A percentile compares a stretch with the other conserved stretches of the same genome.
Evolutionary conservation across 164 flowering plant genomes (phyloP).

Genomic region (Hamamelis virginiana): DNA sequence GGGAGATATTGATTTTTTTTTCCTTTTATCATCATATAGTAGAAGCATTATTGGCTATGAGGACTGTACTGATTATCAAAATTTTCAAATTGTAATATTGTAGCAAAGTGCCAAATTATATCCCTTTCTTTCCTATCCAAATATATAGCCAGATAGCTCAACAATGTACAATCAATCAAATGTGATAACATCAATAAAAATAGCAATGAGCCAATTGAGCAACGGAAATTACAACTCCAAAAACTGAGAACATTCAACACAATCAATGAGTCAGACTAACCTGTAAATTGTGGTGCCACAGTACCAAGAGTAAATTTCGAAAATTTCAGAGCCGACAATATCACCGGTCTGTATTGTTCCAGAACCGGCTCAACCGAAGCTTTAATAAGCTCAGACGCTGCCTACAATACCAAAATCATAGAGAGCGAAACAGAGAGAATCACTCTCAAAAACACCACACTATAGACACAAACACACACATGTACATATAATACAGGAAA

Average conservation of each 20-base stretch:
- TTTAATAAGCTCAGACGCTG: constrained; percentile 93
- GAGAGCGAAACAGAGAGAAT: too few relatives aligned
- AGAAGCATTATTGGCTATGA: too few relatives aligned
- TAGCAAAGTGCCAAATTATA: too few relatives aligned
- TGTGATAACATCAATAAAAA: not conserved
- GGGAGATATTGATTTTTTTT: too few relatives aligned
- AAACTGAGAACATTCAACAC: not conserved
- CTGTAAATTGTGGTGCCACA: constrained; percentile 99
- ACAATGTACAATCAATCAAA: too few relatives aligned
- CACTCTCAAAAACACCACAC: not conserved
- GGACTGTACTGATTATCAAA: too few relatives aligned
- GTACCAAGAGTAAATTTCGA: constrained; percentile 96
- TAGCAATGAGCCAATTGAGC: not conserved
- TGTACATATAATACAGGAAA: not conserved
- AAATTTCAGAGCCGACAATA: constrained; percentile 75
- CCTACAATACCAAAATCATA: constrained; percentile 37
- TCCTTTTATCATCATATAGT: too few relatives aligned
- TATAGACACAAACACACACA: not conserved
- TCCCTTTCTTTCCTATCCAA: too few relatives aligned
- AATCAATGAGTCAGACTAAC: constrained; percentile 41
- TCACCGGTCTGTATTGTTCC: constrained; percentile 78
- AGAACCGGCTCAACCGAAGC: constrained; percentile 79
- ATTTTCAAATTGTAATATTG: too few relatives aligned
- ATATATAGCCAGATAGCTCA: too few relatives aligned
- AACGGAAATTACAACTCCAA: too few relatives aligned